Evolutionary conservation across 352 stramenopile genomes (phyloP).

Genomic region (Pythium periplocum): DNA sequence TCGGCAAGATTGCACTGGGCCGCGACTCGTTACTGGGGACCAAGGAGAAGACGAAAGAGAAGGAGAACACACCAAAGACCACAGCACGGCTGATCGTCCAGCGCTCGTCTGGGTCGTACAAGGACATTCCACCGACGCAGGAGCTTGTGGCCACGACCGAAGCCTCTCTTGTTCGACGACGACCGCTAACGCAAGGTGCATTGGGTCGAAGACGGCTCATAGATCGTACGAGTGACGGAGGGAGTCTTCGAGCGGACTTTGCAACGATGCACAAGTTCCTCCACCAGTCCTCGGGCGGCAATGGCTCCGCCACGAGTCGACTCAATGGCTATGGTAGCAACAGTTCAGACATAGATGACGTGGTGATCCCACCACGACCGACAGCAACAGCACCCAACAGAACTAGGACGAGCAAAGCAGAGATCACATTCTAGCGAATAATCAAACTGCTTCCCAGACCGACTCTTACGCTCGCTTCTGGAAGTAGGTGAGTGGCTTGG

Average conservation of each 20-base stretch:
- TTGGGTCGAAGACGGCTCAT: constrained; percentile 21
- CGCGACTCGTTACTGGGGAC: constrained; percentile 53
- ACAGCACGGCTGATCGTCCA: not conserved
- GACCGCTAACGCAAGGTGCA: constrained; percentile 18
- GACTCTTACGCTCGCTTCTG: too few species aligned
- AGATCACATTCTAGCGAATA: constrained; percentile 7
- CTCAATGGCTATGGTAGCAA: not conserved
- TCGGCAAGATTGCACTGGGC: constrained; percentile 56
- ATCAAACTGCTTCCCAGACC: too few species aligned
- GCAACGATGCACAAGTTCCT: constrained; percentile 70
- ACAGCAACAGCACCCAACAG: constrained; percentile 12
- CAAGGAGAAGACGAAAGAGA: constrained; percentile 21
- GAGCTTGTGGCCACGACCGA: constrained; percentile 13
- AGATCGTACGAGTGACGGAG: not conserved
- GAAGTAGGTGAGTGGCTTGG: constrained; percentile 34
- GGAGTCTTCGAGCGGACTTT: too few species aligned
- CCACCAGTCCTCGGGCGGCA: constrained; percentile 29
- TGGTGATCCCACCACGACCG: constrained; percentile 2
- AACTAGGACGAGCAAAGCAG: constrained; percentile 5
- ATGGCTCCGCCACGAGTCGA: not conserved
- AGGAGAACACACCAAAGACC: constrained; percentile 5
- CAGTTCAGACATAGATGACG: not conserved
- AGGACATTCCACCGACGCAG: constrained; percentile 4
- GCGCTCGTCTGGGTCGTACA: constrained; percentile 2
- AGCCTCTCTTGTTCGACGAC: constrained; percentile 8